Percentiles rank a stretch among this genome's conserved stretches.
phyloP scores from a whole-genome alignment of 164 flowering plant species.

The Vitis amurensis region DNA sequence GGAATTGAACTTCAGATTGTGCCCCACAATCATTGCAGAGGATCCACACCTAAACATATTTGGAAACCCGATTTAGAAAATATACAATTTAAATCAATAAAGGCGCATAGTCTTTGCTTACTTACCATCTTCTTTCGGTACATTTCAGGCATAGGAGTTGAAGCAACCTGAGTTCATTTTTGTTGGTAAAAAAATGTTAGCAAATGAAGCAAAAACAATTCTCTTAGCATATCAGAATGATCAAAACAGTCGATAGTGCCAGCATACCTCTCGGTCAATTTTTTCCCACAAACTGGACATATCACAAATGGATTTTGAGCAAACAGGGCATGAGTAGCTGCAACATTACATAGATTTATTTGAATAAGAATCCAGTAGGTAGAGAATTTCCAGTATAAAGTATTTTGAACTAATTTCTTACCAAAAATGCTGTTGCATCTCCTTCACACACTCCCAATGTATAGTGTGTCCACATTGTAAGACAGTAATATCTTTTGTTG shows the following conservation, averaged over 20 bases:
- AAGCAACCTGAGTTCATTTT: constrained; percentile 52
- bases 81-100: background rate
- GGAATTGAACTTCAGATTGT: constrained; percentile 65
- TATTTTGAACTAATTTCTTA: constrained; percentile 25
- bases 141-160: constrained; percentile 70
- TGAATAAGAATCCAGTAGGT: background rate
- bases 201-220: background rate
- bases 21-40: constrained; percentile 87
- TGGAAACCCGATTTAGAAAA: background rate
- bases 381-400: background rate
- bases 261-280: constrained; percentile 71
- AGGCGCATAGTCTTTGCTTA: background rate
- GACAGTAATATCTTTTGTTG: constrained; percentile 63
- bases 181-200: background rate
- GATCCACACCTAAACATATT: constrained; percentile 62
- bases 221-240: background rate
- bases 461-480: constrained; percentile 82
- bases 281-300: constrained; percentile 70
- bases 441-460: constrained; percentile 74
- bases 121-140: constrained; percentile 77
- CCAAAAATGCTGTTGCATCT: constrained; percentile 71
- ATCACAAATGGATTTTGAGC: constrained; percentile 76
- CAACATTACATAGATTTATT: constrained; percentile 2
- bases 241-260: background rate
- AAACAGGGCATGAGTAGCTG: constrained; percentile 84